Evolutionary conservation across 2,329 filamentous ascomycete genomes (phyloP), one percentile per base, ranked within the genome.

Genomic region (Ophiostoma novo-ulmi): DNA sequence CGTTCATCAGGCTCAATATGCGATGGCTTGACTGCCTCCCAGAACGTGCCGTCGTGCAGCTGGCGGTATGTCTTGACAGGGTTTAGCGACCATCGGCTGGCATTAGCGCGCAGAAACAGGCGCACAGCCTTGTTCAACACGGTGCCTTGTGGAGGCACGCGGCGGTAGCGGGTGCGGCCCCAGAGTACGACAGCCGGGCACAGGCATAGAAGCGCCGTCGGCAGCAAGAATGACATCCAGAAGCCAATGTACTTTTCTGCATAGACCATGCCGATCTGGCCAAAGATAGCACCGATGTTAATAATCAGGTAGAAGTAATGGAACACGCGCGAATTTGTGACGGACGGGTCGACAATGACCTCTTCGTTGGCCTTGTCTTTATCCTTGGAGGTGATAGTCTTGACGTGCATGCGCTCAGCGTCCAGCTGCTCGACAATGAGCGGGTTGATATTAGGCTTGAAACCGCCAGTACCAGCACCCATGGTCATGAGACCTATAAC

Each of bases 221-320:
- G 87, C 1, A 89, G 79, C 26, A 87, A 76, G 77, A 80, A 89
- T 0, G 87, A 81, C 48, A 88, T 82, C 84, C 85, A 89, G 78
- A 88, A 89, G 13, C 88, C 88, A 48, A 89, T 82, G 70, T 88
- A 88, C 74, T 87, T 85, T 78, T 89, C 88, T 0, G 86, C 85
- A 74, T 88, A 90, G 31, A 84, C 85, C 85, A 87, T 89, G 74
- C 79, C 80, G 73, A 86, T 81, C 77, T 85, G 85, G 63, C 82
- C 85, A 69, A 81, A 63, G 63, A 87, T 79, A 13, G 85, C 84
- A 3, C 52, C 52, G n/a, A 58, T 22, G n/a, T 58, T 58, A 10
- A 26, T 8, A 31, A 58, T 26, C n/a, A 58, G 10, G 11, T 58
- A 58, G 13, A 58, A 58, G 52, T 58, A 26, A 22, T 58, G 52